Evolutionary conservation across 2,329 filamentous ascomycete species (phyloP).

Genomic region (Talaromyces islandicus): DNA sequence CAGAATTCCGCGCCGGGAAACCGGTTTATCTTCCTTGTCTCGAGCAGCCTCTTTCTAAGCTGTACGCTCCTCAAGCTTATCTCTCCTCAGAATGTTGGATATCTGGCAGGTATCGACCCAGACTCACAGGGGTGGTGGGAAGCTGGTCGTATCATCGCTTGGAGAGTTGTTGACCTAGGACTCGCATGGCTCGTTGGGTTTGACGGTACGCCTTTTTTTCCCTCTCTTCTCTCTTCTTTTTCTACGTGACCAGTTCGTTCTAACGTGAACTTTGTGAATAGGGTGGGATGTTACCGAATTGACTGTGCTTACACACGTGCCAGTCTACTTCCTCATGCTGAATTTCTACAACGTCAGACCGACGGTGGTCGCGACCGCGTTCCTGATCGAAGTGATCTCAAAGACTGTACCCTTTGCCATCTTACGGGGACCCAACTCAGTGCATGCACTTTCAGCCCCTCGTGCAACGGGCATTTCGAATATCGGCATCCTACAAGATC

Average conservation of each 20-base stretch:
- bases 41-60: constrained; percentile 56
- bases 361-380: constrained; percentile 54
- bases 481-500: constrained; percentile 60
- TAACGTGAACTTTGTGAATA: constrained; percentile 13
- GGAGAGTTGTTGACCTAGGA: constrained; percentile 60
- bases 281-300: constrained; percentile 63
- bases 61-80: constrained; percentile 59
- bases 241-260: background rate
- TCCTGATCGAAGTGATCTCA: constrained; percentile 63
- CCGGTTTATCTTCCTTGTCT: constrained; percentile 43
- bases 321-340: constrained; percentile 67
- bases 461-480: constrained; percentile 47
- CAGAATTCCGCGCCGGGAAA: constrained; percentile 19
- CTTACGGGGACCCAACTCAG: constrained; percentile 60
- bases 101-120: constrained; percentile 63
- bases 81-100: constrained; percentile 54
- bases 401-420: constrained; percentile 69
- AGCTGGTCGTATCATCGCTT: constrained; percentile 49
- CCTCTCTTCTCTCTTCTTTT: background rate
- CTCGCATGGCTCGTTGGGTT: constrained; percentile 69
- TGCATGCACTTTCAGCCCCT: constrained; percentile 53
- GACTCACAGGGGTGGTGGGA: constrained; percentile 58
- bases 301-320: constrained; percentile 66
- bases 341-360: constrained; percentile 70
- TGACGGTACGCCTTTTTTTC: constrained; percentile 12